Conservation (phyloP, 192 early-diverging fungal species). For the Martensiomyces pterosporus region DNA sequence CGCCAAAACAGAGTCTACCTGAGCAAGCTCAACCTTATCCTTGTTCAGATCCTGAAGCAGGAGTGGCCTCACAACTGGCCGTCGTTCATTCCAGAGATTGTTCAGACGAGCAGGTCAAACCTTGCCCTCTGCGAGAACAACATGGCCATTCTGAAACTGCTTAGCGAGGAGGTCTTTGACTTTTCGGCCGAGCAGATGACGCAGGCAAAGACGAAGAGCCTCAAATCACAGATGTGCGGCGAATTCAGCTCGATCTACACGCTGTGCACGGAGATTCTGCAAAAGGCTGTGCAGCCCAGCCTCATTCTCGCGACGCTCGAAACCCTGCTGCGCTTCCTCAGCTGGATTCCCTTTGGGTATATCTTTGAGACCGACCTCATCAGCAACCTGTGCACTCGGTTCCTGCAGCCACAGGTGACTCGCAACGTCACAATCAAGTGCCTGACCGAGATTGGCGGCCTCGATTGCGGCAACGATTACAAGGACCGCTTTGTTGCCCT, state of each 20-base stretch:
- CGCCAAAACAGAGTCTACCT: conserved; percentile 74
- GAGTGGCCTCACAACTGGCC: conserved; percentile 99
- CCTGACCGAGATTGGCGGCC: conserved; percentile 92
- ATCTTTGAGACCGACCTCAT: conserved; percentile 96
- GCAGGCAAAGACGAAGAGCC: conserved; percentile 85
- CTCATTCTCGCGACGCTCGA: conserved; percentile 90
- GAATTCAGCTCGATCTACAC: conserved; percentile 96
- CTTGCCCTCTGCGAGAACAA: conserved; percentile 97
- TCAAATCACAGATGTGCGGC: conserved; percentile 92
- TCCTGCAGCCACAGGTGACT: conserved; percentile 81
- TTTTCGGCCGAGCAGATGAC: conserved; percentile 99
- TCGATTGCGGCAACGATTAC: conserved; percentile 77
- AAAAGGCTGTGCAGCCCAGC: conserved; percentile 83
- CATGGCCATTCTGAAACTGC: conserved; percentile 97
- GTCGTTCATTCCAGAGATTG: conserved; percentile 95
- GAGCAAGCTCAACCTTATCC: conserved; percentile 88
- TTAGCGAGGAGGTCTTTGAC: conserved; percentile 99
- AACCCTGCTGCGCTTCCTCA: conserved; percentile 91
- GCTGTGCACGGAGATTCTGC: conserved; percentile 90
- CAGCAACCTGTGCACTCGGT: conserved; percentile 71
- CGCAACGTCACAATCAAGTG: conserved; percentile 95
- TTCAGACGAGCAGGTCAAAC: conserved; percentile 88
- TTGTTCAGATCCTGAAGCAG: conserved; percentile 99
- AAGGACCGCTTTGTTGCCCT: conserved; percentile 82
- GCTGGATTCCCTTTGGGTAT: conserved; percentile 98